These are phyloP conservation scores for Isatis tinctoria DNA, from an alignment of 345 rosid species.

Conservation along the genomic window DNA sequence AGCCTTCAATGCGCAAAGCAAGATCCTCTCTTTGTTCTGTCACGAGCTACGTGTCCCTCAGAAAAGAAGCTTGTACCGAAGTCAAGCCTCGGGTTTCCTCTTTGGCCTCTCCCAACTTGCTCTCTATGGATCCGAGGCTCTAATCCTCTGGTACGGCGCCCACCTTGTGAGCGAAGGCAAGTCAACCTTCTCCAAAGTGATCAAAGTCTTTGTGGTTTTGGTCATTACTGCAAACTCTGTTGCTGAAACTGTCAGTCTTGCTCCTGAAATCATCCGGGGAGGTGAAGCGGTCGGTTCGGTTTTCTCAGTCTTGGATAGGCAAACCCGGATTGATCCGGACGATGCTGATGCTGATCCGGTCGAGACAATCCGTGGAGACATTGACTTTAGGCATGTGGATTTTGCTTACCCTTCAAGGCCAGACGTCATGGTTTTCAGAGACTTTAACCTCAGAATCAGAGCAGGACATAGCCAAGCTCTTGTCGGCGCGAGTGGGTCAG, in stretches of 20 bases:
- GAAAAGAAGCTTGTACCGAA: constrained; percentile 61
- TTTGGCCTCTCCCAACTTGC: constrained; percentile 98
- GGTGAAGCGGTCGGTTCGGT: constrained; percentile 98
- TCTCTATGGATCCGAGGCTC: constrained; percentile 91
- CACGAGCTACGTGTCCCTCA: constrained; percentile 82
- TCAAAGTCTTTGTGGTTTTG: constrained; percentile 92
- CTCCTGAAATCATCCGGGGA: constrained; percentile 97
- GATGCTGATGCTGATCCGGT: constrained; percentile 89
- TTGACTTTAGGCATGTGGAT: constrained; percentile 93
- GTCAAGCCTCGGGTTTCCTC: constrained; percentile 86
- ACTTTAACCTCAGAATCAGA: constrained; percentile 78
- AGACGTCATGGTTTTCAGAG: constrained; percentile 74
- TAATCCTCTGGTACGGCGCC: constrained; percentile 94
- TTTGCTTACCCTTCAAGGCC: constrained; percentile 94
- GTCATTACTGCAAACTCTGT: constrained; percentile 97
- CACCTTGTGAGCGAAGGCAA: constrained; percentile 81
- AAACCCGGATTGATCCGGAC: constrained; percentile 82
- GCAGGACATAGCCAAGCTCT: constrained; percentile 98
- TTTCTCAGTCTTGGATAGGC: constrained; percentile 76
- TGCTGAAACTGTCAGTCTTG: constrained; percentile 98
- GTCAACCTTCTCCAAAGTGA: constrained; percentile 96
- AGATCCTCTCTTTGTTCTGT: constrained; percentile 77
- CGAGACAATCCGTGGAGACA: constrained; percentile 83
- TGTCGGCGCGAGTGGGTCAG: constrained; percentile 98
- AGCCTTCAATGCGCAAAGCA: constrained; percentile 93